phyloP scores from a whole-genome alignment of 108 stramenopile genomes.

The Nannochloropsis salina region DNA sequence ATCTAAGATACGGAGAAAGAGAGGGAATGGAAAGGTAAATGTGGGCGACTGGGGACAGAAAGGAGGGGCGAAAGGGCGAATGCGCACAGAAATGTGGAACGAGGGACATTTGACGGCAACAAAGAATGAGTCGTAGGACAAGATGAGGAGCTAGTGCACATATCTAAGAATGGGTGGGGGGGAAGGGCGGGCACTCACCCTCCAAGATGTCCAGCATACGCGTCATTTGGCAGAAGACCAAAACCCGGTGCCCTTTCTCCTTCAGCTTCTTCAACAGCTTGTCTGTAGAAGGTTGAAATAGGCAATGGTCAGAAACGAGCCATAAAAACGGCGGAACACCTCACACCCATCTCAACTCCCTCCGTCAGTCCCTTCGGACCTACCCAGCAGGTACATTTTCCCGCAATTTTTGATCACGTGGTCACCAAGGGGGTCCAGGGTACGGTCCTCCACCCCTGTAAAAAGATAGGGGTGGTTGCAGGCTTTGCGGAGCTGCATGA shows the following conservation, averaged over 20 bases:
- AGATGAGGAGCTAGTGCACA: slow-evolving; percentile 46
- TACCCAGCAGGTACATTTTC: slow-evolving; percentile 54
- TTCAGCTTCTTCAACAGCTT: slow-evolving; percentile 51
- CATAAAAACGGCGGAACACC: background rate
- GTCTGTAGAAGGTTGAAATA: slow-evolving; percentile 24
- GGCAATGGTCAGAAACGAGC: too few species aligned
- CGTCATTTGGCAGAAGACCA: slow-evolving; percentile 98
- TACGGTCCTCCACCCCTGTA: slow-evolving; percentile 79
- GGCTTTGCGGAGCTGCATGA: slow-evolving; percentile 99
- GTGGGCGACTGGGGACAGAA: background rate
- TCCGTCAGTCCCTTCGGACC: background rate
- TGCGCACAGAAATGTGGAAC: background rate
- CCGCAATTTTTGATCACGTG: slow-evolving; percentile 50
- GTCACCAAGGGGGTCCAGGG: slow-evolving; percentile 45
- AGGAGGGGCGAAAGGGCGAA: background rate
- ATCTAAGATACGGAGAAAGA: background rate
- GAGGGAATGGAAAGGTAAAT: background rate
- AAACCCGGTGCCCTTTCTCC: slow-evolving; percentile 77
- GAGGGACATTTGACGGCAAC: background rate
- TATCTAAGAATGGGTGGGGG: slow-evolving; percentile 46
- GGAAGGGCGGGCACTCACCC: slow-evolving; percentile 25
- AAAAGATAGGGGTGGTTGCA: slow-evolving; percentile 99
- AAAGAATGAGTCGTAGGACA: background rate
- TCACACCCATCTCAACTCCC: background rate
- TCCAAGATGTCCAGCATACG: slow-evolving; percentile 75